Base-by-base conservation (phyloP, 345 rosid genomes). In the Camelina sativa region DNA sequence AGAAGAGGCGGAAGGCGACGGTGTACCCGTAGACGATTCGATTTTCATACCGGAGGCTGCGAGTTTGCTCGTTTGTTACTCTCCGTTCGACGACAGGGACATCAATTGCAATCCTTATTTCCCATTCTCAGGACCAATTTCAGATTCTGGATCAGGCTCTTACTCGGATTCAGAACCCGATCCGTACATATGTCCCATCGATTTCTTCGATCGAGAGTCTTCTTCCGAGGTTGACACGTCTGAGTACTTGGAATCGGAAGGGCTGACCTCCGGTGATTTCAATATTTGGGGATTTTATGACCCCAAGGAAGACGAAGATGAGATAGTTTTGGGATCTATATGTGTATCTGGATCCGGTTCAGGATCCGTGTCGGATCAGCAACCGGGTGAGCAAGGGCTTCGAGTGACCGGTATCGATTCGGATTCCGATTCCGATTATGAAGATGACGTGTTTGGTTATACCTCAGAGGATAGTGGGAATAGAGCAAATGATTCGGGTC, bases 351-450 rank as follows among this genome's bases (percentile, higher is more conserved):
- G 76, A 43, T 34, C 72, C 43, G 58, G 64, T 3, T 40, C 71
- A 41, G 65, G 71, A 28, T 8, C 74, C 56, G 76, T 22, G 22
- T 75, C 73, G 16, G 73, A 75, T 70, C 70, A 41, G 25, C 74
- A 67, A 13, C 53, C 19, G 28, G 69, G 25, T 17, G 48, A 30
- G 56, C 69, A 63, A 66, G 87, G 90, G 34, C 78, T 86, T 34
- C 81, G 87, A 71, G 79, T 82, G 25, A 79, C 75, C 32, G 79
- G 87, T 32, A 47, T 79, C 32, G 86, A 83, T 76, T 81, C 87
- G 5, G 87, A 84, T 54, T 84, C 89, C 4, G 87, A 84, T 54
- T 84, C 89, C 4, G 90, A 84, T 62, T 69, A 61, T 17, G 86
- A 86, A 58, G 81, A 73, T 63, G 76, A 32, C 22, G 78, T 77